Evolutionary conservation across 2,329 filamentous ascomycete genomes (phyloP).

Genomic region (Sporothrix pseudoabietina): DNA sequence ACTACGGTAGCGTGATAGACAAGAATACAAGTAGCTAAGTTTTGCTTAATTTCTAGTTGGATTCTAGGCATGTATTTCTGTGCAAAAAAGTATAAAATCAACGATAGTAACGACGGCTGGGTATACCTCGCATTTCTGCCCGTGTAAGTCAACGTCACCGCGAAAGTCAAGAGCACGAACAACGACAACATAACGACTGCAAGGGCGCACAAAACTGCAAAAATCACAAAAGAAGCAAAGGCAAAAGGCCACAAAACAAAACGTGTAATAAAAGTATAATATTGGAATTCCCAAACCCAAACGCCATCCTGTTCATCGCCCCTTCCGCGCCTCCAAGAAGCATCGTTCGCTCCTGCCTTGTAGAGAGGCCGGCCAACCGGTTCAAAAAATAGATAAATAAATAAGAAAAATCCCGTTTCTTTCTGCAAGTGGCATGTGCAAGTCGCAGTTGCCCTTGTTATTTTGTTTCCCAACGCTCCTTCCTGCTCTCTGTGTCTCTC

Average conservation of each 20-base stretch:
- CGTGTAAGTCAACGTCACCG: neutral
- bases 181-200: neutral
- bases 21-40: neutral
- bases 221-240: neutral
- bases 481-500: neutral
- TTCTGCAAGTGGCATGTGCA: neutral
- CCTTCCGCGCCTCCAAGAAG: constrained; percentile 12
- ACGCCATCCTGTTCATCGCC: constrained; percentile 16
- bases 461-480: constrained; percentile 13
- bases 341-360: constrained; percentile 5
- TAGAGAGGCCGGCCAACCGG: neutral
- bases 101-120: neutral
- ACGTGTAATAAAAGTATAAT: neutral
- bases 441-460: neutral
- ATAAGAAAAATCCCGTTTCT: neutral
- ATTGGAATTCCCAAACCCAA: constrained; percentile 7
- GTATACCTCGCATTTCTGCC: neutral
- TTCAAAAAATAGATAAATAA: neutral
- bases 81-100: neutral
- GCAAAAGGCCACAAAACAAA: neutral
- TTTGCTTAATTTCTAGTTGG: neutral
- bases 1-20: neutral
- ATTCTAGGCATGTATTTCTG: neutral
- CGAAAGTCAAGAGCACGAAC: neutral
- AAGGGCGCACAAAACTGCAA: neutral